These are phyloP conservation scores for Chaetothyriales sp. DNA, from an alignment of 2,329 filamentous ascomycete genomes.

Conservation along the genomic window DNA sequence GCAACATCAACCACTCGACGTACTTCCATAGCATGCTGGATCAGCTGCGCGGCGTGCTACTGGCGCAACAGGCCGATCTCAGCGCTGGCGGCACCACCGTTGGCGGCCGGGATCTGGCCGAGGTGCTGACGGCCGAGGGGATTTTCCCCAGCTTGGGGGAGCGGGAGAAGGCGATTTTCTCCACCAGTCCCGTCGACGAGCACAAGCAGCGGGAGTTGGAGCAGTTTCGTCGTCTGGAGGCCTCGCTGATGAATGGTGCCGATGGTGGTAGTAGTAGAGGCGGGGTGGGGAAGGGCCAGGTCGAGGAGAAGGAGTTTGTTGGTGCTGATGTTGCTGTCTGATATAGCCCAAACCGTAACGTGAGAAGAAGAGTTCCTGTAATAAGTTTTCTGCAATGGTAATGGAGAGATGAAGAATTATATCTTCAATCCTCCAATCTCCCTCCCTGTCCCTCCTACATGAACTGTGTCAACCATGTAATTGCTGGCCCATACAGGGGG, in stretches of 20 bases:
- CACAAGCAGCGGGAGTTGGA: slow-evolving; percentile 16
- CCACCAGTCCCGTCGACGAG: slow-evolving; percentile 15
- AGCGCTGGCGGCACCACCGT: slow-evolving; percentile 1
- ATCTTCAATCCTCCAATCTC: neutral
- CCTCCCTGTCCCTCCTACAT: neutral
- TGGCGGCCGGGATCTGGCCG: slow-evolving; percentile 10
- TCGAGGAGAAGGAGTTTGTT: slow-evolving; percentile 15
- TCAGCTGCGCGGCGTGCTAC: slow-evolving; percentile 10
- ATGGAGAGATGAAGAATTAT: neutral
- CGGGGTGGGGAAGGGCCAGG: slow-evolving; percentile 7
- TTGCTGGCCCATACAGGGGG: too few relatives aligned
- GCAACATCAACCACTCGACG: slow-evolving; percentile 18
- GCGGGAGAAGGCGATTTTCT: slow-evolving; percentile 19
- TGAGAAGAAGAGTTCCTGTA: neutral
- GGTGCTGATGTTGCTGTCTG: slow-evolving; percentile 17
- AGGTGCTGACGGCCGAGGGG: slow-evolving; percentile 15
- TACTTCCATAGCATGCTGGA: slow-evolving; percentile 17
- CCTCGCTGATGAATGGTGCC: slow-evolving; percentile 8
- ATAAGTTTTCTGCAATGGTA: neutral
- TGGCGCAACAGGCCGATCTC: slow-evolving; percentile 5
- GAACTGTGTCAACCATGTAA: too few relatives aligned
- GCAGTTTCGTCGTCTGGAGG: slow-evolving; percentile 16
- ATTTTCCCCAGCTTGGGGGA: slow-evolving; percentile 18
- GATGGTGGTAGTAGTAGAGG: neutral
- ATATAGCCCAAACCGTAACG: neutral